Evolutionary conservation across 2,329 filamentous ascomycete genomes (phyloP).

Genomic region (Aspergillus neoniger): DNA sequence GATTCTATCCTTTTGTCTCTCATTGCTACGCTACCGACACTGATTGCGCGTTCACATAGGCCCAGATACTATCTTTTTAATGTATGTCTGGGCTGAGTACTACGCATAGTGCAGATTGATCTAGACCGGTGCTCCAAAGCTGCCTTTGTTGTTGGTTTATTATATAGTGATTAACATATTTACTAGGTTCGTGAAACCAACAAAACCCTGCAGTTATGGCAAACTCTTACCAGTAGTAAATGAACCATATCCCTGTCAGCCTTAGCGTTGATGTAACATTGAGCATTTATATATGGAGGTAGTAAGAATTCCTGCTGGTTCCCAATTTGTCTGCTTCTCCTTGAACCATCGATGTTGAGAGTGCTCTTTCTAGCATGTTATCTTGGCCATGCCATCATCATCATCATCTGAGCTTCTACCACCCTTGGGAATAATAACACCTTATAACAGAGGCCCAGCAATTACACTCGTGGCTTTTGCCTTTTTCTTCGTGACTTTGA

Average conservation of each 20-base stretch:
- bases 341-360: too few species aligned
- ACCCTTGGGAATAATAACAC: background rate
- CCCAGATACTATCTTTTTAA: too few species aligned
- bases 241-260: background rate
- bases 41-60: background rate
- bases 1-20: background rate
- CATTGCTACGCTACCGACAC: background rate
- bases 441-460: background rate
- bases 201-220: background rate
- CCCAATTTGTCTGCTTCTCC: background rate
- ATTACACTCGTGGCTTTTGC: background rate
- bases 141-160: background rate
- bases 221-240: background rate
- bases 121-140: background rate
- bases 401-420: background rate
- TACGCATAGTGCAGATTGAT: background rate
- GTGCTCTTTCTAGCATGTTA: background rate
- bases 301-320: too few species aligned
- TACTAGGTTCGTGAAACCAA: background rate
- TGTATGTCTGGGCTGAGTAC: background rate
- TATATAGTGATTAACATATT: background rate
- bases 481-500: constrained; percentile 16
- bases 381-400: background rate
- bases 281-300: background rate
- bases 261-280: background rate